phyloP scores from a whole-genome alignment of 2,329 filamentous ascomycete genomes.

The Neurospora sp. region DNA sequence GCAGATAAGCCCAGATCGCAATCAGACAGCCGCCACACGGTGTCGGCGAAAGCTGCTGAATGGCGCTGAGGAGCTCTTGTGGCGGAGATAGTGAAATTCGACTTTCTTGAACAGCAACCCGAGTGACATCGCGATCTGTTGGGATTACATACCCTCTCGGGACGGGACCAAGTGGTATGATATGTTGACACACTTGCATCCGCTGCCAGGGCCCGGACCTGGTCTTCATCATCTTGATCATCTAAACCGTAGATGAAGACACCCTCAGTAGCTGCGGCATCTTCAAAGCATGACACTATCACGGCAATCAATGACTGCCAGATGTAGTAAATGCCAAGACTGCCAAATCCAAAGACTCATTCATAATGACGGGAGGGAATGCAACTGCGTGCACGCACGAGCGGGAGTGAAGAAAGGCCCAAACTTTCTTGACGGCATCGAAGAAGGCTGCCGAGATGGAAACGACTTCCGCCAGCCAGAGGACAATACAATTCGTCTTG shows the following conservation, averaged over 20 bases:
- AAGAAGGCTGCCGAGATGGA: not conserved
- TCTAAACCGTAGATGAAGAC: not conserved
- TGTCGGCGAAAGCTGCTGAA: not conserved
- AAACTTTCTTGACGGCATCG: not conserved
- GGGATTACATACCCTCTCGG: not conserved
- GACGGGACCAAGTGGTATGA: not conserved
- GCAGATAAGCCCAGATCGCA: not conserved
- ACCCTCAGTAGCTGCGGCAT: not conserved
- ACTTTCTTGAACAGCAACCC: not conserved
- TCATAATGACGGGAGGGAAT: not conserved
- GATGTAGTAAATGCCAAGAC: not conserved
- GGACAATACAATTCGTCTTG: not conserved
- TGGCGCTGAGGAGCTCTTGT: not conserved
- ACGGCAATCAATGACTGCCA: not conserved
- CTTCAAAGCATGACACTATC: not conserved
- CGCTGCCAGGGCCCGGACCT: not conserved
- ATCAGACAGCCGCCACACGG: not conserved
- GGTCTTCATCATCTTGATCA: not conserved
- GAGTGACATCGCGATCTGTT: not conserved
- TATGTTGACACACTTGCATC: not conserved
- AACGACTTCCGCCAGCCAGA: not conserved
- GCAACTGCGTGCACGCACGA: not conserved
- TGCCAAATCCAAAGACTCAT: not conserved
- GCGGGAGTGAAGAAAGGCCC: not conserved
- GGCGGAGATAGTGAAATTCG: not conserved